These are phyloP conservation scores for Suillus cothurnatus DNA, from an alignment of 768 basidiomycete species.

Conservation along the genomic window DNA sequence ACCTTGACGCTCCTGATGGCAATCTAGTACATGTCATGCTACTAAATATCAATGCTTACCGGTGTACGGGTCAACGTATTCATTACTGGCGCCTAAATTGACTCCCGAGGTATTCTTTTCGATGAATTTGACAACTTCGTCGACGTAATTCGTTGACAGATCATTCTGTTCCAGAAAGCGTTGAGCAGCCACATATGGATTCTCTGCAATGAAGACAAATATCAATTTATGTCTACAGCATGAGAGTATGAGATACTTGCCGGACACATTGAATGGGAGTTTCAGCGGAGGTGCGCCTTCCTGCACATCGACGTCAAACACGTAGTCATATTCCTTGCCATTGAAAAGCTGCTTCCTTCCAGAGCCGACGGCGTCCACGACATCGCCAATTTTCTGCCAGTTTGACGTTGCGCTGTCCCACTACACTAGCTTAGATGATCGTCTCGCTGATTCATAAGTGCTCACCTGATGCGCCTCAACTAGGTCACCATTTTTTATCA, in stretches of 20 bases:
- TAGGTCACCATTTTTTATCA: conserved; percentile 77
- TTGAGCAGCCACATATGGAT: conserved; percentile 88
- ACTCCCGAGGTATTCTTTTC: conserved; percentile 88
- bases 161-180: conserved; percentile 85
- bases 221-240: not conserved
- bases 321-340: conserved; percentile 97
- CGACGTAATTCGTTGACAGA: conserved; percentile 78
- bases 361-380: conserved; percentile 91
- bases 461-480: conserved; percentile 92
- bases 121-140: conserved; percentile 92
- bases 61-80: conserved; percentile 89
- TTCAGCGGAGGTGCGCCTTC: conserved; percentile 93
- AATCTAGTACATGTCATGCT: not conserved
- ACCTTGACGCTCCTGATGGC: conserved; percentile 62
- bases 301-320: conserved; percentile 97
- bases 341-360: conserved; percentile 90
- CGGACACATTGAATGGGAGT: conserved; percentile 88
- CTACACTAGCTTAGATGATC: conserved; percentile 42
- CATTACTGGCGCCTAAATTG: conserved; percentile 59
- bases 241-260: conserved; percentile 41
- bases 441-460: not conserved
- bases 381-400: conserved; percentile 96
- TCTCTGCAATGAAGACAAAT: conserved; percentile 55
- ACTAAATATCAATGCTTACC: conserved; percentile 44
- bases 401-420: conserved; percentile 71